phyloP scores from a whole-genome alignment of 1,284 basidiomycete species.

The Ceratobasidium sp. region DNA sequence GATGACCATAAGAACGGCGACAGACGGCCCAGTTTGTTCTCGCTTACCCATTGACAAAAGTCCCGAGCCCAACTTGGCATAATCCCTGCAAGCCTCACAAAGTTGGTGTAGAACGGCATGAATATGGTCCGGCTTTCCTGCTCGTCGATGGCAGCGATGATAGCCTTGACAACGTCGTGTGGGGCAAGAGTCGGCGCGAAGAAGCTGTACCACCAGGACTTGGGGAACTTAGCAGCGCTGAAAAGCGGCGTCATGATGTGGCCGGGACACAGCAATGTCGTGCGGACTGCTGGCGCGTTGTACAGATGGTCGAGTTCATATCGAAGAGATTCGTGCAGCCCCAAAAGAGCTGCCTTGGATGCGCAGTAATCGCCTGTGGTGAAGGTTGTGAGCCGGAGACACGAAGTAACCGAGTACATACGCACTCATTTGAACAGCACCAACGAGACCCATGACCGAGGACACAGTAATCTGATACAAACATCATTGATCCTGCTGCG shows the following conservation, averaged over 20 bases:
- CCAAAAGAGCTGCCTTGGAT: slow-evolving; percentile 85
- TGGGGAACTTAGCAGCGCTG: slow-evolving; percentile 64
- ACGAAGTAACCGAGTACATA: slow-evolving; percentile 46
- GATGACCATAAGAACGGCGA: neutral
- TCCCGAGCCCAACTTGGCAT: slow-evolving; percentile 80
- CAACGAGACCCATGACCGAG: slow-evolving; percentile 82
- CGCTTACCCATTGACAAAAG: slow-evolving; percentile 74
- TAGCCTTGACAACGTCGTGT: slow-evolving; percentile 79
- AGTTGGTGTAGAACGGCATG: slow-evolving; percentile 79
- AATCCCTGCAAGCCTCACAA: slow-evolving; percentile 65
- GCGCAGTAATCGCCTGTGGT: slow-evolving; percentile 86
- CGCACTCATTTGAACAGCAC: slow-evolving; percentile 84
- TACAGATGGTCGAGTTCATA: slow-evolving; percentile 87
- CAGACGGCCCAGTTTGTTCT: neutral
- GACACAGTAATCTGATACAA: slow-evolving; percentile 77
- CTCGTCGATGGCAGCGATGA: slow-evolving; percentile 82
- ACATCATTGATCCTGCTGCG: slow-evolving; percentile 31
- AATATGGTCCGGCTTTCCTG: slow-evolving; percentile 78
- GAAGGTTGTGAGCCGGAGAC: slow-evolving; percentile 46
- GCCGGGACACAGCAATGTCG: slow-evolving; percentile 83
- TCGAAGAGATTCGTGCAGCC: slow-evolving; percentile 82
- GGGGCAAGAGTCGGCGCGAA: slow-evolving; percentile 80
- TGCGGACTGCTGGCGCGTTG: slow-evolving; percentile 77
- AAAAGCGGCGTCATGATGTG: slow-evolving; percentile 83
- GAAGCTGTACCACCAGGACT: slow-evolving; percentile 69